Evolutionary conservation across 495 filamentous ascomycete genomes (phyloP).

Genomic region (Tuber calosporum): DNA sequence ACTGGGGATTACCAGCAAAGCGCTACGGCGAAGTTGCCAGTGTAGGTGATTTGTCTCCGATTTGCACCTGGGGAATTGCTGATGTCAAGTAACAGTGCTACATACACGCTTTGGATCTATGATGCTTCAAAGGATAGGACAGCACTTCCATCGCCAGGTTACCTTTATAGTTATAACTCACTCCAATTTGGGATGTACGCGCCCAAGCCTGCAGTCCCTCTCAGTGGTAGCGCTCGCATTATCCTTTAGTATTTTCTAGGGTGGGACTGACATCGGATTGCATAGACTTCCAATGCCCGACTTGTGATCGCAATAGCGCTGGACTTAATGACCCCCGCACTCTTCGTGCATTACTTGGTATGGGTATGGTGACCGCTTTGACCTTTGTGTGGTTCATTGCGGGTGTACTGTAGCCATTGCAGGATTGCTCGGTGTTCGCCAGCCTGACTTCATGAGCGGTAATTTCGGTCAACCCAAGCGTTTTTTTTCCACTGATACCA

Average conservation of each 20-base stretch:
- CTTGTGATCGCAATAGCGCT: constrained; percentile 49
- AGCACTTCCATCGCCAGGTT: constrained; percentile 61
- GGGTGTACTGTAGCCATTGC: constrained; percentile 42
- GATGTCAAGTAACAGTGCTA: constrained; percentile 45
- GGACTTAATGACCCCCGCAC: constrained; percentile 52
- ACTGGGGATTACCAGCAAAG: constrained; percentile 61
- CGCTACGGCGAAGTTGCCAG: constrained; percentile 46
- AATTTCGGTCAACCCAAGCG: neutral
- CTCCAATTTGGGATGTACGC: constrained; percentile 79
- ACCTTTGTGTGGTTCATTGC: constrained; percentile 87
- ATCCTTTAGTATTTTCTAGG: neutral
- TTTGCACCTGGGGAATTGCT: constrained; percentile 44
- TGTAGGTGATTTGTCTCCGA: constrained; percentile 47
- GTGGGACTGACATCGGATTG: constrained; percentile 12
- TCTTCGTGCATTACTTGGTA: constrained; percentile 64
- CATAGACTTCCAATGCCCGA: constrained; percentile 34
- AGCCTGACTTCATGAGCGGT: neutral
- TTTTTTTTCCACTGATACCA: neutral
- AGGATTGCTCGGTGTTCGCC: neutral
- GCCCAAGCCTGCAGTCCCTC: constrained; percentile 57
- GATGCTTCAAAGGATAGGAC: constrained; percentile 60
- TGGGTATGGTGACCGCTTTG: constrained; percentile 66
- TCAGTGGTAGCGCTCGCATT: constrained; percentile 52
- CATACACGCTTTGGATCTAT: constrained; percentile 77
- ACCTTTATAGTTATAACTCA: constrained; percentile 57